Evolutionary conservation across 345 rosid genomes (phyloP), one percentile per base, ranked within the genome.

Genomic region (Aquilaria yunnanensis): DNA sequence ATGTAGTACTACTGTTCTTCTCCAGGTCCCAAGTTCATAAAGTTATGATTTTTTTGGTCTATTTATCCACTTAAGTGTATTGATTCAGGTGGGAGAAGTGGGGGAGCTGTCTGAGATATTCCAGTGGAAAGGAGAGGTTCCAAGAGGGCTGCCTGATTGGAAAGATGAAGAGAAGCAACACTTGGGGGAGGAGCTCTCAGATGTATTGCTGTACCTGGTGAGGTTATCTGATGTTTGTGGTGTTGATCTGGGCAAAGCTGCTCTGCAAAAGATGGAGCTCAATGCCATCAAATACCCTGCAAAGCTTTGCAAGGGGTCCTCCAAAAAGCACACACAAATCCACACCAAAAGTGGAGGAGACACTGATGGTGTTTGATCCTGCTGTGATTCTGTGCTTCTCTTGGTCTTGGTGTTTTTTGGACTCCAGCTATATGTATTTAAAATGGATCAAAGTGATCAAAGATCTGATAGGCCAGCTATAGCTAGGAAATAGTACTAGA

Each of bases 101-200:
- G 91, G 91, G n/a, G 91, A 77, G 69, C 65, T 77, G 64, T 77
- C 80, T 30, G 87, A 83, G 71, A 80, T 83, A 68, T 83, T 83
- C 65, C 84, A 82, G 54, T 85, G 91, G 91, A 85, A 72, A 70
- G 88, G 91, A 58, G 88, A 85, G 63, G 91, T 83, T 6, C 78
- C 71, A 43, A 85, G 70, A 62, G 88, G 91, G 50, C 67, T 85
- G 10, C 88, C 85, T 5, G 69, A 75, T 51, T 85, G 91, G 91
- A 73, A 51, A 56, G 33, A 66, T 3, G 77, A 61, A 47, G 86
- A 85, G 5, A 85, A 78, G 63, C 81, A 78, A 47, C 91, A 85
- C 64, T 29, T 83, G 8, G 88, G 71, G 34, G 91, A 83, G 43
- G 88, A 85, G 79, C 77, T 82, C 4, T 82, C 88, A 6, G 91